Percentiles rank a stretch among this genome's conserved stretches.
phyloP scores from a whole-genome alignment of 768 basidiomycete species.

The Leccinum fibrillosum region DNA sequence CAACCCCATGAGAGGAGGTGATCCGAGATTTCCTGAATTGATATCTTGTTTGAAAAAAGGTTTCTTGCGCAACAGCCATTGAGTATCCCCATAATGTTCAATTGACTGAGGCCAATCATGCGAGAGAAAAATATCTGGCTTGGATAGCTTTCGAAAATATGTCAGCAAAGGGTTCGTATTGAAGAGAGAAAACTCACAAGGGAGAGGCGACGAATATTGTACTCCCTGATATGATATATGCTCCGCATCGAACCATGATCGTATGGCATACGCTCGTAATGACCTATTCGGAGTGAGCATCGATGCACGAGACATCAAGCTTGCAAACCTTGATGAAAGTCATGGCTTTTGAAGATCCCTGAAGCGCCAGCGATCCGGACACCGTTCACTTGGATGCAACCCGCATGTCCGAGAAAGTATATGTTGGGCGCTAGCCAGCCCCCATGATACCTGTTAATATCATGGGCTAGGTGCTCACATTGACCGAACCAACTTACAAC shows the following conservation, averaged over 20 bases:
- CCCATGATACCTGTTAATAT: conserved; percentile 73
- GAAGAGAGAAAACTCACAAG: conserved; percentile 43
- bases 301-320: not conserved
- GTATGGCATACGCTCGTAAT: conserved; percentile 83
- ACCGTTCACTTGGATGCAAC: conserved; percentile 84
- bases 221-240: conserved; percentile 89
- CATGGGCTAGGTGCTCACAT: conserved; percentile 1
- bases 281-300: conserved; percentile 43
- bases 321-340: conserved; percentile 64
- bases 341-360: conserved; percentile 81
- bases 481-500: conserved; percentile 51
- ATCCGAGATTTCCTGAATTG: conserved; percentile 66
- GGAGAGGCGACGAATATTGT: conserved; percentile 74
- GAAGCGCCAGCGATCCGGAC: conserved; percentile 87
- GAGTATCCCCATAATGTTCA: conserved; percentile 73
- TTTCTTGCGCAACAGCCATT: conserved; percentile 66
- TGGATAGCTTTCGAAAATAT: conserved; percentile 43
- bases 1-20: conserved; percentile 80
- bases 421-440: conserved; percentile 98
- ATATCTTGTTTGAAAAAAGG: conserved; percentile 76
- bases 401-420: conserved; percentile 92
- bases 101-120: conserved; percentile 96
- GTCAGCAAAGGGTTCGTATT: not conserved
- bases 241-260: conserved; percentile 68
- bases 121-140: conserved; percentile 78